A percentile compares a stretch with the other conserved stretches of the same genome.
These are phyloP conservation scores for Scheffersomyces quercinus DNA, from an alignment of 1,139 yeast genomes.

Conservation along the genomic window DNA sequence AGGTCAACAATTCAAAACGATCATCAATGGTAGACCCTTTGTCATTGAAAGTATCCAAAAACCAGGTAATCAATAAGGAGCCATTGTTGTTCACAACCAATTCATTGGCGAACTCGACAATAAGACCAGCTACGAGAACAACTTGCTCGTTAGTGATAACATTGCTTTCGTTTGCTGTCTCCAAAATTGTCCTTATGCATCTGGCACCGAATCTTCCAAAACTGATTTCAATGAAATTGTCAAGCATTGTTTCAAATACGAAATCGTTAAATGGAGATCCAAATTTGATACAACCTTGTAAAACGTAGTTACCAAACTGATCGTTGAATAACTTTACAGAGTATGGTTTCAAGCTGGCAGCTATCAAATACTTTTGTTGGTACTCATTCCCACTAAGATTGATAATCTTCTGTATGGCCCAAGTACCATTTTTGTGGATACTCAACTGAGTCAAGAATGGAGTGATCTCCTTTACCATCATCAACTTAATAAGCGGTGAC, in stretches of 20 bases:
- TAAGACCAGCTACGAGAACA: slow-evolving; percentile 74
- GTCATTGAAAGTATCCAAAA: slow-evolving; percentile 79
- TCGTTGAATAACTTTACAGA: slow-evolving; percentile 87
- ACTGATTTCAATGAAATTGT: slow-evolving; percentile 79
- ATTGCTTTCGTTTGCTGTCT: slow-evolving; percentile 55
- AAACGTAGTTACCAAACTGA: slow-evolving; percentile 94
- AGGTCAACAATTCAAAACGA: slow-evolving; percentile 37
- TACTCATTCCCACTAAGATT: slow-evolving; percentile 57
- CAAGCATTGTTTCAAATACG: slow-evolving; percentile 79
- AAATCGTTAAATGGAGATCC: slow-evolving; percentile 88
- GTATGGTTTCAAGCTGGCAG: slow-evolving; percentile 73
- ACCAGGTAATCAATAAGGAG: slow-evolving; percentile 89
- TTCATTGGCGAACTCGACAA: slow-evolving; percentile 76
- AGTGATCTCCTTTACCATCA: slow-evolving; percentile 77
- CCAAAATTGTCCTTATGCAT: slow-evolving; percentile 90
- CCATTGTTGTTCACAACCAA: slow-evolving; percentile 87
- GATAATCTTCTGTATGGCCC: slow-evolving; percentile 98
- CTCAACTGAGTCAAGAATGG: slow-evolving; percentile 90
- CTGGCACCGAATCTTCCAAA: slow-evolving; percentile 94
- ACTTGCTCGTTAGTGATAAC: slow-evolving; percentile 61
- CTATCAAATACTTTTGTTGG: slow-evolving; percentile 71
- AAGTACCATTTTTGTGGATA: slow-evolving; percentile 95
- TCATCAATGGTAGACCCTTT: slow-evolving; percentile 41
- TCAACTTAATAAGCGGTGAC: slow-evolving; percentile 69
- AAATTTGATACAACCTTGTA: slow-evolving; percentile 90